These are phyloP conservation scores for Bassia scoparia DNA, from an alignment of 148 eudicot species.

Conservation along the genomic window DNA sequence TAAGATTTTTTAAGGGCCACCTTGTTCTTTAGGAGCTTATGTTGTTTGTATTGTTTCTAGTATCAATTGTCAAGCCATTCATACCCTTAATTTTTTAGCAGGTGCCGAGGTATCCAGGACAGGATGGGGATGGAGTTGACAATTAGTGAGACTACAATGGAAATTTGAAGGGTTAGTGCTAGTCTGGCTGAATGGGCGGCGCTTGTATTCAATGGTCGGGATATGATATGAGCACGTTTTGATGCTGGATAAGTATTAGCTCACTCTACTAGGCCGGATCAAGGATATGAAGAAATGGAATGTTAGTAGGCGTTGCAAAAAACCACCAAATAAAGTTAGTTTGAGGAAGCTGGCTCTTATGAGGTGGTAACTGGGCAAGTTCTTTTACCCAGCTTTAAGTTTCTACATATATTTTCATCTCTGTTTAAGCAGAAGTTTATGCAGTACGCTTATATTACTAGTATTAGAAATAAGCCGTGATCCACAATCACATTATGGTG, in stretches of 20 bases:
- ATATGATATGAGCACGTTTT: constrained; percentile 18
- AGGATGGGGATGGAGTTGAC: constrained; percentile 23
- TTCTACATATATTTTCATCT: constrained; percentile 1
- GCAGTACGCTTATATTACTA: constrained; percentile 10
- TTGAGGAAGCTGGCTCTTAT: constrained; percentile 18
- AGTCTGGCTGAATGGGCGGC: constrained; percentile 23
- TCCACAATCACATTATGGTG: constrained; percentile 5
- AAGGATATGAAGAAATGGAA: constrained; percentile 10
- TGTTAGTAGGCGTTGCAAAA: constrained; percentile 18
- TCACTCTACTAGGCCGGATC: constrained; percentile 20
- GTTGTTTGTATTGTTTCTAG: not conserved
- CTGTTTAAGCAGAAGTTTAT: constrained; percentile 13
- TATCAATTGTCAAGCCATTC: not conserved
- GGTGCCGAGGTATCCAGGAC: constrained; percentile 32
- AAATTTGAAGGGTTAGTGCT: constrained; percentile 27
- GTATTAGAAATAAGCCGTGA: constrained; percentile 22
- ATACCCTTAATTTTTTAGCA: not conserved
- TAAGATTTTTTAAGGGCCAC: too few relatives aligned
- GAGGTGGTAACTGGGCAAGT: constrained; percentile 16
- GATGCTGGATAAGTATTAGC: constrained; percentile 21
- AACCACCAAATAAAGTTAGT: constrained; percentile 10
- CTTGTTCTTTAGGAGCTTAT: not conserved
- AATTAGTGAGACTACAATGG: constrained; percentile 15
- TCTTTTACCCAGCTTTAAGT: constrained; percentile 20
- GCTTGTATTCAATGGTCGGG: constrained; percentile 10